Evolutionary conservation across 495 filamentous ascomycete species (phyloP).

Genomic region (Ascobolus immersus): DNA sequence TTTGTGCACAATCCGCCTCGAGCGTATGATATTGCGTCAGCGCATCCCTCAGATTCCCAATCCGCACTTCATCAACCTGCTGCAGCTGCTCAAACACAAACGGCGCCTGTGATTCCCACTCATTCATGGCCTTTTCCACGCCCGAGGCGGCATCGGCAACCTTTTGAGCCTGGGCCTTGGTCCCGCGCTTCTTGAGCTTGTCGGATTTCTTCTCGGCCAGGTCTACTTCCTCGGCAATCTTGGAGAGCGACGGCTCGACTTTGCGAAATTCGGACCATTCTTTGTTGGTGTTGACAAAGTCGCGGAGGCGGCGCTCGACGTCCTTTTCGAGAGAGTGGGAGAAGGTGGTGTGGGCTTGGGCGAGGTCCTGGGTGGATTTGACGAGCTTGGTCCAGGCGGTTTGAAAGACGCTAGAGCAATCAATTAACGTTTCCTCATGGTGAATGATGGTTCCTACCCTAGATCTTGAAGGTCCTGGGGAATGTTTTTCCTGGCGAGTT

Average conservation of each 20-base stretch:
- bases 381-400: conserved; percentile 82
- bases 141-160: conserved; percentile 49
- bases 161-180: conserved; percentile 53
- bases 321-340: conserved; percentile 71
- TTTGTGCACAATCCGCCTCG: conserved; percentile 68
- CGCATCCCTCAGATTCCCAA: conserved; percentile 78
- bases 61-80: conserved; percentile 61
- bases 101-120: conserved; percentile 91
- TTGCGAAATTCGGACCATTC: conserved; percentile 69
- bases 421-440: conserved; percentile 1
- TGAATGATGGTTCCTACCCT: conserved; percentile 33
- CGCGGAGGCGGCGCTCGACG: conserved; percentile 62
- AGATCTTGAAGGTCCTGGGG: conserved; percentile 51
- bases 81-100: conserved; percentile 91
- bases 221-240: conserved; percentile 66
- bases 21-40: conserved; percentile 84
- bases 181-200: conserved; percentile 56
- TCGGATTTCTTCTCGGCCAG: conserved; percentile 63
- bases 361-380: conserved; percentile 49
- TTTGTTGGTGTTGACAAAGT: conserved; percentile 37
- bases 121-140: conserved; percentile 47
- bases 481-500: conserved; percentile 43
- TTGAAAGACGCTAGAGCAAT: conserved; percentile 60
- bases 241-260: conserved; percentile 53
- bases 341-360: conserved; percentile 59